These are phyloP conservation scores for Actinomortierella ambigua DNA, from an alignment of 371 early-diverging fungal genomes.

Conservation along the genomic window DNA sequence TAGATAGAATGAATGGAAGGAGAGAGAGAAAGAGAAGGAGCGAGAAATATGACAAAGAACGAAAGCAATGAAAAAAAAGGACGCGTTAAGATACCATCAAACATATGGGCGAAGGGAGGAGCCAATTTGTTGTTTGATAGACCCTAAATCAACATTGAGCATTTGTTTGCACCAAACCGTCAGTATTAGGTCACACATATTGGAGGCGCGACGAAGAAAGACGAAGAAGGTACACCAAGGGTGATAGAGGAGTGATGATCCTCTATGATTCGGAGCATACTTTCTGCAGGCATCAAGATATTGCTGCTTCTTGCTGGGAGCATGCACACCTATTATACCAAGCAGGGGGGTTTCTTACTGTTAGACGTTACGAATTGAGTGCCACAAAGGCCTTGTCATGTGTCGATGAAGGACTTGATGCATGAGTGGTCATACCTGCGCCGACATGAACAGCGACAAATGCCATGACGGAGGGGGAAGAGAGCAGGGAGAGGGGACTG, in stretches of 20 bases:
- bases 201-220: no score
- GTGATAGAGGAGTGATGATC: not conserved
- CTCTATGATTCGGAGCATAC: conserved; percentile 27
- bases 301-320: conserved; percentile 50
- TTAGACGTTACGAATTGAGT: not conserved
- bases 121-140: no score
- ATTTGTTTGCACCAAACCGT: not conserved
- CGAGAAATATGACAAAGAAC: not conserved
- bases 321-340: conserved; percentile 30
- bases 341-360: not conserved
- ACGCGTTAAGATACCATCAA: no score
- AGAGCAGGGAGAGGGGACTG: not conserved
- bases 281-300: conserved; percentile 54
- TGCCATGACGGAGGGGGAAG: conserved; percentile 7
- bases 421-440: conserved; percentile 49
- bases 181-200: no score
- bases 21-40: not conserved
- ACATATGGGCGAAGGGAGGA: no score
- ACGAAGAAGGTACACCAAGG: no score
- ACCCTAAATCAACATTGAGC: not conserved
- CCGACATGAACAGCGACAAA: conserved; percentile 69
- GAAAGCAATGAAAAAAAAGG: no score
- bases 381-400: not conserved
- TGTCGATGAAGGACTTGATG: not conserved
- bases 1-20: not conserved